Evolutionary conservation across 176 grass and related monocot genomes (phyloP).

Genomic region (Themeda triandra): DNA sequence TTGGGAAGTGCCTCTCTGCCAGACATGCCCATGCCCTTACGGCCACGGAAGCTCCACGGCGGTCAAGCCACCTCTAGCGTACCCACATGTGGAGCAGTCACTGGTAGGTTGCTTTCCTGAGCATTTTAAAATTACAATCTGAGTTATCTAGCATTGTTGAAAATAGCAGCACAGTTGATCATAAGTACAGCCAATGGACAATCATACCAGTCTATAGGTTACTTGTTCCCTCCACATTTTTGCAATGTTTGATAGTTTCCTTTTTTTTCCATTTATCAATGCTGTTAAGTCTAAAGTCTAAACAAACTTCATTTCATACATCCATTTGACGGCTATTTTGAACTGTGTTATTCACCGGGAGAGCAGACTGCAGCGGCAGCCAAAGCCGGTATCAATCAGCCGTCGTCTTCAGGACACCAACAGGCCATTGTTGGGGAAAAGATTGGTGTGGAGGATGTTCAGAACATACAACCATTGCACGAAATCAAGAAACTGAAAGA

Average conservation of each 20-base stretch:
- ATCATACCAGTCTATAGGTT: neutral
- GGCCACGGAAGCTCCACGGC: neutral
- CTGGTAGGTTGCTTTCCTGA: neutral
- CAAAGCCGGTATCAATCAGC: neutral
- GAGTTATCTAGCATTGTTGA: neutral
- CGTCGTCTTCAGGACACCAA: neutral
- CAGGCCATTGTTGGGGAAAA: neutral
- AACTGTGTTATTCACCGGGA: neutral
- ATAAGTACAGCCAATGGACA: neutral
- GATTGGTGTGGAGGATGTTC: neutral
- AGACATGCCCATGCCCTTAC: too few relatives aligned
- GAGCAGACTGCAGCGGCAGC: neutral
- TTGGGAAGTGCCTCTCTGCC: neutral
- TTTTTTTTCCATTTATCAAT: neutral
- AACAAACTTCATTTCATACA: conserved; percentile 3
- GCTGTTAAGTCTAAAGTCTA: neutral
- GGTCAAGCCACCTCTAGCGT: neutral
- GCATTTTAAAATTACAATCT: neutral
- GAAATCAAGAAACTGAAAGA: neutral
- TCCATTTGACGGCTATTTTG: neutral
- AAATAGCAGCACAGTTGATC: neutral
- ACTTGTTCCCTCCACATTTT: neutral
- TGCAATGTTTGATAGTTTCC: too few relatives aligned
- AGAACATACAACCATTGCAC: neutral
- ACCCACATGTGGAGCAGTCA: conserved; percentile 26